Percentiles rank a stretch among this genome's conserved stretches.
phyloP scores from a whole-genome alignment of 2,329 filamentous ascomycete genomes.

The Trichophyton benhamiae region DNA sequence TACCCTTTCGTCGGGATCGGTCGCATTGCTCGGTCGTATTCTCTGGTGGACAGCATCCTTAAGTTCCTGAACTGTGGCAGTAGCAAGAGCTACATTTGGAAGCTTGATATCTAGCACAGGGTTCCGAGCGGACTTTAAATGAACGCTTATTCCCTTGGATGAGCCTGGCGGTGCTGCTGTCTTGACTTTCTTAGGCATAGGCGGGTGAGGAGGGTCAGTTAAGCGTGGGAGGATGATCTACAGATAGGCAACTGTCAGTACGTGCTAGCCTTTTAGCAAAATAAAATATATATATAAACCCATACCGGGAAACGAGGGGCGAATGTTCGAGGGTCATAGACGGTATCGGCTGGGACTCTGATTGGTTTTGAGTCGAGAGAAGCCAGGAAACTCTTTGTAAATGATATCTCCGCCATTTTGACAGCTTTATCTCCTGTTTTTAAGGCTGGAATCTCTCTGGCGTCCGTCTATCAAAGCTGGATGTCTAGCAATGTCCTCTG shows the following conservation, averaged over 20 bases:
- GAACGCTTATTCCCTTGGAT: conserved; percentile 28
- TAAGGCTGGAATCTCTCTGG: not conserved
- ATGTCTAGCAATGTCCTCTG: not conserved
- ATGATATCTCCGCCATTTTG: conserved; percentile 66
- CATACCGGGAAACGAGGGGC: conserved; percentile 64
- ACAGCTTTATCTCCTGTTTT: not conserved
- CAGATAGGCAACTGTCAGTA: conserved; percentile 6
- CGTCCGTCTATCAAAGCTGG: not conserved
- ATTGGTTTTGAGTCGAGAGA: conserved; percentile 64
- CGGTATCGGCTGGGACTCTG: conserved; percentile 79
- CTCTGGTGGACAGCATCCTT: conserved; percentile 56
- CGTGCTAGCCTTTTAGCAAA: not conserved
- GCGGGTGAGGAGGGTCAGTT: conserved; percentile 28
- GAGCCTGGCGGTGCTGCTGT: conserved; percentile 25
- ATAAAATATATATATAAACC: conserved; percentile 10
- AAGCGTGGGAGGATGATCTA: conserved; percentile 39
- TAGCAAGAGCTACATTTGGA: conserved; percentile 45
- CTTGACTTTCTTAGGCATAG: conserved; percentile 32
- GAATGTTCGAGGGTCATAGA: conserved; percentile 71
- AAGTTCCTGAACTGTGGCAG: conserved; percentile 66
- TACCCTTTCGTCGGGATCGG: conserved; percentile 35
- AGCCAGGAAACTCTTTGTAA: conserved; percentile 72
- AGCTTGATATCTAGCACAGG: conserved; percentile 58
- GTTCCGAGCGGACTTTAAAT: conserved; percentile 53
- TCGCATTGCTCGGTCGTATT: conserved; percentile 33